Conservation (phyloP, 768 basidiomycete species). For the Mycena indigotica region DNA sequence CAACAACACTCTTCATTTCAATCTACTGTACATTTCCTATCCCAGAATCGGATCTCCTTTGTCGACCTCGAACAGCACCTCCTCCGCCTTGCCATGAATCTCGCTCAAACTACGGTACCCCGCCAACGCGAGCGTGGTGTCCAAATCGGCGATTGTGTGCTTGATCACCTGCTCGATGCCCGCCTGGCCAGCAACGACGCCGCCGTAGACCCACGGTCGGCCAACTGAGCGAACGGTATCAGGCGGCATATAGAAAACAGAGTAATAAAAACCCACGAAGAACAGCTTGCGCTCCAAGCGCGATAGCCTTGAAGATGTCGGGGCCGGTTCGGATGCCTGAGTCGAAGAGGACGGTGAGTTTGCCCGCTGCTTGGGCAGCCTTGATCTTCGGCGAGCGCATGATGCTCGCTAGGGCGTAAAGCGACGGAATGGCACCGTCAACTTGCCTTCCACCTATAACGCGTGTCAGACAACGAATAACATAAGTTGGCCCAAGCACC, state of each 20-base stretch:
- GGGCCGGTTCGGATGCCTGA: constrained; percentile 83
- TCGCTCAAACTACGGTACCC: constrained; percentile 64
- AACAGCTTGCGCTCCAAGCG: constrained; percentile 83
- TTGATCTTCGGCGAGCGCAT: constrained; percentile 61
- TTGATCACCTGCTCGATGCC: constrained; percentile 77
- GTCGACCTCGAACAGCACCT: constrained; percentile 49
- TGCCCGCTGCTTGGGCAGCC: constrained; percentile 59
- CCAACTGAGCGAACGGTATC: constrained; percentile 53
- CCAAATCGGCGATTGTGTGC: constrained; percentile 67
- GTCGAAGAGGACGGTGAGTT: constrained; percentile 72
- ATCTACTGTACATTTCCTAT: neutral
- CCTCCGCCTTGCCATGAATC: constrained; percentile 60
- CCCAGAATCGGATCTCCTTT: neutral
- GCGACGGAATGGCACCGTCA: constrained; percentile 76
- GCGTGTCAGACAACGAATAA: neutral
- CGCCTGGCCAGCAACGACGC: constrained; percentile 66
- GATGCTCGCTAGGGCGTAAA: constrained; percentile 71
- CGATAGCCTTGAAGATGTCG: constrained; percentile 84
- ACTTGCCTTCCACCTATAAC: constrained; percentile 68
- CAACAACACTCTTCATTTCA: too few relatives aligned
- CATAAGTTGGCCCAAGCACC: constrained; percentile 48
- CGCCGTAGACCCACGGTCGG: constrained; percentile 75
- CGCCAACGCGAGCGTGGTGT: constrained; percentile 61
- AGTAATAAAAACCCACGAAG: constrained; percentile 52
- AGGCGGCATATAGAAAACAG: too few relatives aligned